These are phyloP conservation scores for Fraxinus angustifolia DNA, from an alignment of 305 asterid species.

Conservation along the genomic window DNA sequence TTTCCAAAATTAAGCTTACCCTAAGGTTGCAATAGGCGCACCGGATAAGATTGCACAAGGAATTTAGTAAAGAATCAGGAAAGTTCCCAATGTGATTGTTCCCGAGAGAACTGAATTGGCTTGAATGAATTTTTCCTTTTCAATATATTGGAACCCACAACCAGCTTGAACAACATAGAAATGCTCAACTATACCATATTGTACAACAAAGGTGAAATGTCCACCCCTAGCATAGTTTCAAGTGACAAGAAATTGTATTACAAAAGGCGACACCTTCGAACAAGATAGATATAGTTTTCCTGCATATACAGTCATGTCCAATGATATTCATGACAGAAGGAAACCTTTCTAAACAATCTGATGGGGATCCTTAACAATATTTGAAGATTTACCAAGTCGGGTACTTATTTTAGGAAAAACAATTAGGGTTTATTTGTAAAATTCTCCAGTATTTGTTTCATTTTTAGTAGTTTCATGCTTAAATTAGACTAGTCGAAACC, in stretches of 20 bases:
- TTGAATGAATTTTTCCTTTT: background rate
- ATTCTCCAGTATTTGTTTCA: background rate
- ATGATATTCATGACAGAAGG: conserved; percentile 14
- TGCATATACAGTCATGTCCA: conserved; percentile 16
- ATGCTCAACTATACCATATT: background rate
- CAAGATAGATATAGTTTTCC: background rate
- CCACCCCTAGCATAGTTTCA: conserved; percentile 5
- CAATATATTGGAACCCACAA: background rate
- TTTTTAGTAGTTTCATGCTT: background rate
- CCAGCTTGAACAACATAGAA: conserved; percentile 8
- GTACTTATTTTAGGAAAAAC: background rate
- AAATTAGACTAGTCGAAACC: background rate
- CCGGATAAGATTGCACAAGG: background rate
- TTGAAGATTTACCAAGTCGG: background rate
- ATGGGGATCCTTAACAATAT: background rate
- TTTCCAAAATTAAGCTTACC: background rate
- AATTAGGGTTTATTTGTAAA: background rate
- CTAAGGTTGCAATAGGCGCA: background rate
- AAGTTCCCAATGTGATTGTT: background rate
- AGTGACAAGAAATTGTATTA: conserved; percentile 1
- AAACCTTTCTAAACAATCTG: background rate
- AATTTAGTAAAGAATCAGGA: background rate
- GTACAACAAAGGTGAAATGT: background rate
- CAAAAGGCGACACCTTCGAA: background rate
- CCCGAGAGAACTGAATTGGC: background rate